These are phyloP conservation scores for Penicillium silybi DNA, from an alignment of 495 filamentous ascomycete species.

Conservation along the genomic window DNA sequence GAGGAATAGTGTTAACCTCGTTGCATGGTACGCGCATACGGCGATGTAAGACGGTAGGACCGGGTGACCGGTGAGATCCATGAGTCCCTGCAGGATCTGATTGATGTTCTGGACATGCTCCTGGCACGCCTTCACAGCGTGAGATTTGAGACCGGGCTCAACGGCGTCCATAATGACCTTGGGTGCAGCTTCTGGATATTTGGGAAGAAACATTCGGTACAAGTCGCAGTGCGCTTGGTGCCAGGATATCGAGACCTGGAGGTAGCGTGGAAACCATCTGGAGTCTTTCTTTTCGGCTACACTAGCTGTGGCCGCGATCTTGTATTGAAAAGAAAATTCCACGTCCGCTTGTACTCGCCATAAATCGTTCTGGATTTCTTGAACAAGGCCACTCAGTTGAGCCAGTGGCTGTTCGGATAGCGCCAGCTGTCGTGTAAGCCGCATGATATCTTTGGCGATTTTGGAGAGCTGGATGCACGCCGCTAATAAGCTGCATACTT, in stretches of 20 bases:
- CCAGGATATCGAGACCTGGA: slow-evolving; percentile 13
- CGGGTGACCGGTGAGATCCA: background rate
- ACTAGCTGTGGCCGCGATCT: background rate
- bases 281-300: background rate
- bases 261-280: slow-evolving; percentile 11
- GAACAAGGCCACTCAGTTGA: slow-evolving; percentile 9
- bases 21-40: slow-evolving; percentile 17
- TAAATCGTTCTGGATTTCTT: slow-evolving; percentile 15
- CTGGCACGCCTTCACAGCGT: slow-evolving; percentile 2
- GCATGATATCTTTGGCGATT: slow-evolving; percentile 14
- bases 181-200: slow-evolving; percentile 13
- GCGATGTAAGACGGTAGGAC: slow-evolving; percentile 12
- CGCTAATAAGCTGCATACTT: background rate
- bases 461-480: slow-evolving; percentile 12
- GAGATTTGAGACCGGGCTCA: background rate
- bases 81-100: background rate
- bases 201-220: slow-evolving; percentile 18
- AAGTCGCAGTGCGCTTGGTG: slow-evolving; percentile 20
- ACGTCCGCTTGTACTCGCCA: slow-evolving; percentile 8
- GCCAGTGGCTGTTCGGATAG: slow-evolving; percentile 9
- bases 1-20: slow-evolving; percentile 12
- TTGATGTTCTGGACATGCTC: slow-evolving; percentile 7
- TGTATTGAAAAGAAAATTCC: slow-evolving; percentile 2
- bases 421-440: slow-evolving; percentile 13
- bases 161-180: slow-evolving; percentile 8